Conservation (phyloP, 441 rosid species). For the Syzygium syzygioides region DNA sequence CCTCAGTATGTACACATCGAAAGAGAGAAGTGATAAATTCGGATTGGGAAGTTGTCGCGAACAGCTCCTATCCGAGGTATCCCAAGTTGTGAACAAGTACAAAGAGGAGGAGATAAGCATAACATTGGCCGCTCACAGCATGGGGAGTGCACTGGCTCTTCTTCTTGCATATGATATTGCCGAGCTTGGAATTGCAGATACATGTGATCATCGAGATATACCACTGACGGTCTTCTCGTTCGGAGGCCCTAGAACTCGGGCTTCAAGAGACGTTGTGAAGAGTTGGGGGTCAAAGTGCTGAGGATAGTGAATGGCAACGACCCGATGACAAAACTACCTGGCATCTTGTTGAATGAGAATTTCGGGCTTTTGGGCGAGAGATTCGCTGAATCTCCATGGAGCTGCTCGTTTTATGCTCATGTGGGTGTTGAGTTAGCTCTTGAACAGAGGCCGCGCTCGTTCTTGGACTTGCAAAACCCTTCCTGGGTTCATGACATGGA, state of each 20-base stretch:
- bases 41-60: slow-evolving; percentile 56
- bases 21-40: slow-evolving; percentile 44
- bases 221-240: slow-evolving; percentile 51
- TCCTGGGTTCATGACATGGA: slow-evolving; percentile 81
- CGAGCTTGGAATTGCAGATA: slow-evolving; percentile 38
- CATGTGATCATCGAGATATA: background rate
- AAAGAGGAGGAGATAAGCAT: slow-evolving; percentile 50
- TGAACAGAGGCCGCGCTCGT: slow-evolving; percentile 19
- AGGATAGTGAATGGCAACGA: slow-evolving; percentile 52
- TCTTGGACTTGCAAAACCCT: slow-evolving; percentile 74
- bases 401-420: slow-evolving; percentile 74
- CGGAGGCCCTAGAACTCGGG: slow-evolving; percentile 55
- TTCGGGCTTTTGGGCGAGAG: slow-evolving; percentile 59
- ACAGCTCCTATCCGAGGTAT: slow-evolving; percentile 58
- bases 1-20: slow-evolving; percentile 54
- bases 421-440: slow-evolving; percentile 77
- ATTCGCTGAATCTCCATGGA: slow-evolving; percentile 63
- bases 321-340: slow-evolving; percentile 58
- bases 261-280: slow-evolving; percentile 56
- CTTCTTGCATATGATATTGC: slow-evolving; percentile 57
- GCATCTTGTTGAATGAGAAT: slow-evolving; percentile 65
- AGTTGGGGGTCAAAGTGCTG: slow-evolving; percentile 48
- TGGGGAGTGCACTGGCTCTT: slow-evolving; percentile 64
- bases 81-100: slow-evolving; percentile 33
- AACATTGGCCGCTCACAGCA: slow-evolving; percentile 58